phyloP scores from a whole-genome alignment of 1,139 yeast genomes.

The Kodamaea ohmeri region DNA sequence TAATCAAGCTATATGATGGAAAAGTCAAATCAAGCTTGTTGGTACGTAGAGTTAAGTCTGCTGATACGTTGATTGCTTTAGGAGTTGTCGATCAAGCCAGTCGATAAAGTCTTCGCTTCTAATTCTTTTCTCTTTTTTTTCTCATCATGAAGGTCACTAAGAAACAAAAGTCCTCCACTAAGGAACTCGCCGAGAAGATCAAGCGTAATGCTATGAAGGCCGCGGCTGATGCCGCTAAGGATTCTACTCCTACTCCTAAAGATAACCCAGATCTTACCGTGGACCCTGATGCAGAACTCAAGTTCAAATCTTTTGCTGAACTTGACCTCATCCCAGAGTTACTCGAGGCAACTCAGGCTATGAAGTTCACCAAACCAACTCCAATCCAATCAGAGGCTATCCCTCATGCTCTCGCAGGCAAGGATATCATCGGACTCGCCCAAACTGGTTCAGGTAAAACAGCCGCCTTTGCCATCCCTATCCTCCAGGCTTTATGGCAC shows the following conservation, averaged over 20 bases:
- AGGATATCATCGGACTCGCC: conserved; percentile 78
- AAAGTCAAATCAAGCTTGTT: too few relatives aligned
- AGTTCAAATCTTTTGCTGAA: conserved; percentile 44
- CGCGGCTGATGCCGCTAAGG: conserved; percentile 18
- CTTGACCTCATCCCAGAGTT: conserved; percentile 76
- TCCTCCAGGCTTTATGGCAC: conserved; percentile 84
- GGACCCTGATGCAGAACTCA: conserved; percentile 11
- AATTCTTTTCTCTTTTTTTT: not conserved
- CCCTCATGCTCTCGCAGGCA: conserved; percentile 87
- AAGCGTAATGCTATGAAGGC: conserved; percentile 50
- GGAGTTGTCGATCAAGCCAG: not conserved
- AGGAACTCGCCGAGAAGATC: conserved; percentile 47
- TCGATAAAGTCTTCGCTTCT: not conserved
- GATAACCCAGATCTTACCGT: conserved; percentile 8
- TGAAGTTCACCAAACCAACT: conserved; percentile 70
- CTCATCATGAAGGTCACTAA: conserved; percentile 6
- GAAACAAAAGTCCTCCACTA: conserved; percentile 20
- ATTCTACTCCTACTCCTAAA: conserved; percentile 13
- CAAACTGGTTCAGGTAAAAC: conserved; percentile 87
- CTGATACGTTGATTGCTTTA: too few relatives aligned
- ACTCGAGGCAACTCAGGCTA: conserved; percentile 68
- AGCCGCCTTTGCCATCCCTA: conserved; percentile 87
- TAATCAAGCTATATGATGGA: too few relatives aligned
- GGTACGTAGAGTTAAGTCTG: too few relatives aligned
- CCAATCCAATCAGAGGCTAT: conserved; percentile 92